Evolutionary conservation across 148 eudicot species (phyloP).

Genomic region (Talinum fruticosum): DNA sequence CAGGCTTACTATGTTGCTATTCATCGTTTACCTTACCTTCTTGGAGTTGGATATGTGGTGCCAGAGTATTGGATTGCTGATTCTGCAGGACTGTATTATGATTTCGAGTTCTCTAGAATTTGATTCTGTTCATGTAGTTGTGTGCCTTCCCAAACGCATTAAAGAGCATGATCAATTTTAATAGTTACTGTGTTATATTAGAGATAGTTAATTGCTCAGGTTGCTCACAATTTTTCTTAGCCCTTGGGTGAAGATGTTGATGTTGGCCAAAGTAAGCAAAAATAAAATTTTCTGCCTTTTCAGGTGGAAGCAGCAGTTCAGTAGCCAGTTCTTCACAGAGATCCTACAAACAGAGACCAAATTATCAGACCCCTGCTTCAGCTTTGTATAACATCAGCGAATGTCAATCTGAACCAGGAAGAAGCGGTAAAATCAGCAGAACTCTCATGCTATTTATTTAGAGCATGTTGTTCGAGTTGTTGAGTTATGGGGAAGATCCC

Average conservation of each 20-base stretch:
- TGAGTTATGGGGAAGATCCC: neutral
- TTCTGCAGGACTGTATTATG: neutral
- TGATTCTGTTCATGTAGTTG: neutral
- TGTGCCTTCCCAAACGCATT: too few species aligned
- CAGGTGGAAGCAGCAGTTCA: conserved; percentile 31
- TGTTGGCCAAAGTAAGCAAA: neutral
- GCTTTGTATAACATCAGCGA: conserved; percentile 24
- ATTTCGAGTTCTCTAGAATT: neutral
- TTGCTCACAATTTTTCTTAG: neutral
- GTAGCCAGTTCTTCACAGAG: conserved; percentile 33
- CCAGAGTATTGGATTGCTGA: neutral
- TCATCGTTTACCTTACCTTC: neutral
- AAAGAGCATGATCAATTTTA: neutral
- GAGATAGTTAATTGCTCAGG: neutral
- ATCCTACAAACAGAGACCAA: conserved; percentile 35
- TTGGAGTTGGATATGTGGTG: neutral
- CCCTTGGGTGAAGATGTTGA: neutral
- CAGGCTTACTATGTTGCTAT: too few species aligned
- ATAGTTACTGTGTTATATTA: neutral
- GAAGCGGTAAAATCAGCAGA: conserved; percentile 22
- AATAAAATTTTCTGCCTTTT: neutral
- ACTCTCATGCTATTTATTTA: neutral
- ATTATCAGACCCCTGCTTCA: conserved; percentile 67
- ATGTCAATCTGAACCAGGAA: conserved; percentile 28
- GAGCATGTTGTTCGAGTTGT: neutral